Evolutionary conservation across 2,329 filamentous ascomycete species (phyloP).

Genomic region (Diaporthe nobilis): DNA sequence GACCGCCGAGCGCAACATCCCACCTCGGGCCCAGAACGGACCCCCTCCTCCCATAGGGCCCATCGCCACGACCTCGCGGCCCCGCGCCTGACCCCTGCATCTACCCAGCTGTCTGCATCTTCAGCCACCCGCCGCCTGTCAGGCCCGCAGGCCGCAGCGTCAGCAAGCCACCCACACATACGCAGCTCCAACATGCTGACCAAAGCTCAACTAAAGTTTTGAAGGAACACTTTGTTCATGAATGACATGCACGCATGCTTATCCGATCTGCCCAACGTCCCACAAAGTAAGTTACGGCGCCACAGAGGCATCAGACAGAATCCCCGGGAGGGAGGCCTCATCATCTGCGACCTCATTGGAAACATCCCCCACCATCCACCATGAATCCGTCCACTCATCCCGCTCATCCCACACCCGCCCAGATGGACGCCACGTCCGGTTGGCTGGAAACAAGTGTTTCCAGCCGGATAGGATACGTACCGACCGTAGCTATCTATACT

Average conservation of each 20-base stretch:
- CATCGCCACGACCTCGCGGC: not conserved
- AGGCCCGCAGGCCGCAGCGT: slow-evolving; percentile 31
- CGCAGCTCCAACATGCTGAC: slow-evolving; percentile 4
- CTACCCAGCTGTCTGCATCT: not conserved
- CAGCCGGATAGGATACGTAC: not conserved
- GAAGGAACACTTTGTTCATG: not conserved
- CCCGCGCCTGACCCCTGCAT: not conserved
- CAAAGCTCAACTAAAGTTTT: not conserved
- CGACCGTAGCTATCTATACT: not conserved
- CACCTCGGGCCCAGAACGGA: not conserved
- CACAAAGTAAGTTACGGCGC: slow-evolving; percentile 5
- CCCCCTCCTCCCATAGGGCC: not conserved
- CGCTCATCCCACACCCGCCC: not conserved
- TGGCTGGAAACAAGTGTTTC: not conserved
- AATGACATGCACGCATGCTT: not conserved
- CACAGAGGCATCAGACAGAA: not conserved
- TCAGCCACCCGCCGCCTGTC: slow-evolving; percentile 31
- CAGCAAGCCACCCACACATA: slow-evolving; percentile 8
- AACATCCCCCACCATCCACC: slow-evolving; percentile 15
- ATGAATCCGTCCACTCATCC: slow-evolving; percentile 18
- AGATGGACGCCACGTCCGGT: not conserved
- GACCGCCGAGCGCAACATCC: not conserved
- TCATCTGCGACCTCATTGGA: slow-evolving; percentile 14
- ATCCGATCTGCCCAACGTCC: slow-evolving; percentile 14
- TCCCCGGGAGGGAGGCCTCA: slow-evolving; percentile 29